phyloP scores from a whole-genome alignment of 345 rosid genomes.

The Melastoma malabathricum region DNA sequence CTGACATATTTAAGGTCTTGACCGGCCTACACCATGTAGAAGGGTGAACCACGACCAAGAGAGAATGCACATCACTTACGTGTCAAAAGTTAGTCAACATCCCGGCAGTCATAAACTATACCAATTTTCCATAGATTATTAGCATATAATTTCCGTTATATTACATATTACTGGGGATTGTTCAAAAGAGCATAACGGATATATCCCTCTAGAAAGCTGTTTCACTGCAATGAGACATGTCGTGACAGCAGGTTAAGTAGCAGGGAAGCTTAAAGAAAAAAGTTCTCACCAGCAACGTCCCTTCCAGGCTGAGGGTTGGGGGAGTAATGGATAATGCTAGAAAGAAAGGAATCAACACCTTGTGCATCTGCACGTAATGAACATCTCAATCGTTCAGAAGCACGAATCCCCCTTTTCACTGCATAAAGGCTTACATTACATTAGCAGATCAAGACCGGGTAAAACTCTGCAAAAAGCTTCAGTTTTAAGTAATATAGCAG shows the following conservation, averaged over 20 bases:
- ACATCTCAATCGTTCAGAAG: not conserved
- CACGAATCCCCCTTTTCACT: not conserved
- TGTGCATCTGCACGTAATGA: conserved; percentile 61
- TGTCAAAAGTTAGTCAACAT: not conserved
- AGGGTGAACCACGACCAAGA: not conserved
- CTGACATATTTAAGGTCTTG: conserved; percentile 69
- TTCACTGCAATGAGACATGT: too few species aligned
- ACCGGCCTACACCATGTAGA: conserved; percentile 43
- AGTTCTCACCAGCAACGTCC: conserved; percentile 57
- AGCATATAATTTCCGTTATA: too few species aligned
- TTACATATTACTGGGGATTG: too few species aligned
- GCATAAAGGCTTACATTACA: too few species aligned
- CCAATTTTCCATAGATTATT: too few species aligned
- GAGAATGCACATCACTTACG: not conserved
- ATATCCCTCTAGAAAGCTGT: too few species aligned
- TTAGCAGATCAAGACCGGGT: too few species aligned
- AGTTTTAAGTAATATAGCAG: not conserved
- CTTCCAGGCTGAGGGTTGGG: conserved; percentile 68
- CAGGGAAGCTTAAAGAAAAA: not conserved
- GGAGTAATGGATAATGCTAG: conserved; percentile 56
- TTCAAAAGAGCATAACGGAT: too few species aligned
- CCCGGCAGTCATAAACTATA: not conserved
- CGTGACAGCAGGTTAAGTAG: not conserved
- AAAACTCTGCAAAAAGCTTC: too few species aligned
- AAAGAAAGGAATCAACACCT: conserved; percentile 52